Evolutionary conservation across 2,329 filamentous ascomycete genomes (phyloP).

Genomic region (Fusarium nurragi): DNA sequence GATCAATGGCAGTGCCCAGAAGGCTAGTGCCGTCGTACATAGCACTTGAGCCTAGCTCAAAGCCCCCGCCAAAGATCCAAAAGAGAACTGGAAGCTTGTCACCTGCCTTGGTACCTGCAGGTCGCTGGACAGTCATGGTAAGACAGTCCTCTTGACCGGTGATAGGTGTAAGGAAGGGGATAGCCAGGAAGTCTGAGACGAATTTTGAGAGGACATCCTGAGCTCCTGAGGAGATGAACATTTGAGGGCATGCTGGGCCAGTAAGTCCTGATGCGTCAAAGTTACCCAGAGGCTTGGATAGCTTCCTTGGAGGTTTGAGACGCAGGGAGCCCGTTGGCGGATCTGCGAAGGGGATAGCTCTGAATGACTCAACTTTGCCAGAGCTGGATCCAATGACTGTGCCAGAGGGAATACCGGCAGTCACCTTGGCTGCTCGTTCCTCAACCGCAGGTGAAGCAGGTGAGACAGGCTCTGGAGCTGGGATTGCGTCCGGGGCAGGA

Average conservation of each 20-base stretch:
- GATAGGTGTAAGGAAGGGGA: conserved; percentile 65
- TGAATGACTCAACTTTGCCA: conserved; percentile 71
- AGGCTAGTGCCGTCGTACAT: conserved; percentile 64
- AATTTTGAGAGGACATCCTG: conserved; percentile 54
- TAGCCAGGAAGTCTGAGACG: conserved; percentile 61
- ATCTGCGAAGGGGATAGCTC: conserved; percentile 79
- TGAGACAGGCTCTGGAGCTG: background rate
- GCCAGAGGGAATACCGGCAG: conserved; percentile 64
- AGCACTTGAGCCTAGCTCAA: conserved; percentile 61
- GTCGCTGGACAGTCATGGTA: conserved; percentile 68
- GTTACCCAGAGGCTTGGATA: conserved; percentile 66
- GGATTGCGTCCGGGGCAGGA: conserved; percentile 20
- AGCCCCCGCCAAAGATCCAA: conserved; percentile 77
- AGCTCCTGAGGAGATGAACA: conserved; percentile 65
- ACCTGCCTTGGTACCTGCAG: conserved; percentile 61
- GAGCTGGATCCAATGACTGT: conserved; percentile 62
- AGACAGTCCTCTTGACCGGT: conserved; percentile 72
- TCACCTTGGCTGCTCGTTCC: conserved; percentile 58
- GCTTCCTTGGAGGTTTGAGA: conserved; percentile 71
- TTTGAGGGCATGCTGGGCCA: conserved; percentile 76
- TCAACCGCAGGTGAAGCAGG: conserved; percentile 47
- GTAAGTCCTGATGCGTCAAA: conserved; percentile 64
- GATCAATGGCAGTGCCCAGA: conserved; percentile 55
- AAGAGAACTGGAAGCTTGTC: conserved; percentile 73
- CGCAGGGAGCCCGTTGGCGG: conserved; percentile 73